Evolutionary conservation across 75 land plant genomes (phyloP), one percentile per base, ranked within the genome.

Genomic region (Ceratopteris richardii): DNA sequence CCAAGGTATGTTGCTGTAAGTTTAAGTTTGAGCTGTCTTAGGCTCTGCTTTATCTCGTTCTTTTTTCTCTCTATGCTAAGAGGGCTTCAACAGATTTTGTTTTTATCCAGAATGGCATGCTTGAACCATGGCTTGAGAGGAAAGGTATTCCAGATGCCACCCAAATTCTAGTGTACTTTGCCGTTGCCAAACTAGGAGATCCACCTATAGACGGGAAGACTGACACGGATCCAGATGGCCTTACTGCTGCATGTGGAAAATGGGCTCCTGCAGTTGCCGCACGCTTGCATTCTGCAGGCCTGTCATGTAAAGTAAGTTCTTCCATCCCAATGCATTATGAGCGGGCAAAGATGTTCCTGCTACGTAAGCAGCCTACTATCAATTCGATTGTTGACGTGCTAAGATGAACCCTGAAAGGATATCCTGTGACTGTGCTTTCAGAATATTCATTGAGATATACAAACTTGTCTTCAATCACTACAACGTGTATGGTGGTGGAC

Each of bases 21-120:
- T 6, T 59, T 40, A 14, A 21, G 28, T 51, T 54, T 28, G 26
- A 28, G 29, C 23, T 51, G 12, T n/a, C 24, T 59, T 7, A n/a
- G n/a, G n/a, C n/a, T n/a, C n/a, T n/a, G n/a, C n/a, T n/a, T n/a
- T n/a, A n/a, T n/a, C n/a, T n/a, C n/a, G n/a, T 41, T 25, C 10
- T 21, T 40, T n/a, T 27, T 23, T 60, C 42, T 60, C 44, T 21
- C 43, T 60, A 33, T 33, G 18, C 18, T 20, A 17, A 30, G 42
- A 0, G 28, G 5, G 6, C 66, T 73, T 54, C 54, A 75, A 79
- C 85, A 88, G 99, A 95, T 73, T 78, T 95, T 82, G 97, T 95
- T 19, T 90, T 95, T 62, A 76, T 95, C 74, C 99, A 95, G 99
- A 95, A 95, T 58, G 99, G 99, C 30, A 95, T 95, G 96, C 79